These are phyloP conservation scores for Sarocladium kiliense DNA, from an alignment of 2,329 filamentous ascomycete species.

Conservation along the genomic window DNA sequence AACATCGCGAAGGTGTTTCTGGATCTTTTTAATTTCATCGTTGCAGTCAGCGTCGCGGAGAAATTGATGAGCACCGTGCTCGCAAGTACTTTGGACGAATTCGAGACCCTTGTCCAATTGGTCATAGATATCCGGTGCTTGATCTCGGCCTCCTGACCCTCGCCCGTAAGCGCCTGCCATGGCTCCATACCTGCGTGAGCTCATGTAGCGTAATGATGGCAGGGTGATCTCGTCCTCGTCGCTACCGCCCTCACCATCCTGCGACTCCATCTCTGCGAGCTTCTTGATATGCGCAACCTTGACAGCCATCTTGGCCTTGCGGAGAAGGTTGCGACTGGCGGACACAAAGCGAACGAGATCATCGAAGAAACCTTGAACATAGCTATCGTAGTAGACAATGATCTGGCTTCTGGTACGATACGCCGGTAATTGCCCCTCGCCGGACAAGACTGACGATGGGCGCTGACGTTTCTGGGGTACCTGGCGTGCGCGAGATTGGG, in stretches of 20 bases:
- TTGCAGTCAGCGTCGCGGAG: constrained; percentile 81
- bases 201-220: constrained; percentile 36
- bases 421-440: constrained; percentile 32
- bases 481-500: constrained; percentile 40
- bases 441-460: constrained; percentile 47
- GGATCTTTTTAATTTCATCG: constrained; percentile 68
- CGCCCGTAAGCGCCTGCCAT: constrained; percentile 16
- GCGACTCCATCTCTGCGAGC: constrained; percentile 48
- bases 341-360: constrained; percentile 77
- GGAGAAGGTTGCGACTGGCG: constrained; percentile 73
- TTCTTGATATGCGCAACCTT: constrained; percentile 63
- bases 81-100: constrained; percentile 73
- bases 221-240: constrained; percentile 20
- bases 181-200: constrained; percentile 27
- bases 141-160: constrained; percentile 18
- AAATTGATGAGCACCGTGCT: constrained; percentile 83
- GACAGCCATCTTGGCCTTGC: constrained; percentile 81
- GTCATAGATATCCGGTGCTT: constrained; percentile 55
- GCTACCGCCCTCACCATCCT: constrained; percentile 28
- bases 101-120: constrained; percentile 74
- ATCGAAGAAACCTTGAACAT: constrained; percentile 79
- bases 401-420: constrained; percentile 71
- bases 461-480: constrained; percentile 39
- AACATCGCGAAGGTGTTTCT: constrained; percentile 59
- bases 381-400: constrained; percentile 88